Evolutionary conservation across 2,329 filamentous ascomycete species (phyloP), one percentile per base, ranked within the genome.

Genomic region (Colletotrichum acutatum): DNA sequence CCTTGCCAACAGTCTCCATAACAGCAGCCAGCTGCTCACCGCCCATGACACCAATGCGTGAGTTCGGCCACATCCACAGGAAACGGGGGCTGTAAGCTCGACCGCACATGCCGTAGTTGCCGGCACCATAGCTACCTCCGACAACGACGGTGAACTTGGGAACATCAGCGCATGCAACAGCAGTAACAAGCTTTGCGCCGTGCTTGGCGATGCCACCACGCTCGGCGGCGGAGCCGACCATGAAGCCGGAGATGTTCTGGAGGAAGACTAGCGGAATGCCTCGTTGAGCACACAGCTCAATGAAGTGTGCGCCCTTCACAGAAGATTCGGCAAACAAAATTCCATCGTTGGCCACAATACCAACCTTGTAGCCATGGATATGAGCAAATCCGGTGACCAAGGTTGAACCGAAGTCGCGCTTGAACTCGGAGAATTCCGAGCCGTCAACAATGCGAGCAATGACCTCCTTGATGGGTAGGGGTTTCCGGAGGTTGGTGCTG

Each of bases 41-140:
- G 24, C 97, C 97, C 97, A 99, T 99, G 77, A 99, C 95, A 37
- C 94, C 94, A 64, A 98, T 95, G 80, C 94, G 93, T n/a, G 97
- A 95, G 78, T 97, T 98, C 53, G 97, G 97, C 97, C 97, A 99
- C 88, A 96, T 97, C 91, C 95, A 98, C 74, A 98, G 84, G 82
- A 98, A 95, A 14, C 95, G 88, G 0, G 96, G 96, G n/a, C 90
- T 91, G 83, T 98, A 99, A 2, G 97, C 96, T 63, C 97, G 90
- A 26, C 97, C 97, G 80, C 95, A 98, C 97, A 99, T 99, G 78
- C 96, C 97, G 81, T 99, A 99, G 83, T 98, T 99, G 4, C 97
- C 97, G 8, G 96, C 96, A 71, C 96, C 96, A 76, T 97, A 97
- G 81, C 93, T 95, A 34, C 93, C 94, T 28, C 97, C 97, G n/a